phyloP scores from a whole-genome alignment of 805 yeast species.

The Lipomyces starkeyi region DNA sequence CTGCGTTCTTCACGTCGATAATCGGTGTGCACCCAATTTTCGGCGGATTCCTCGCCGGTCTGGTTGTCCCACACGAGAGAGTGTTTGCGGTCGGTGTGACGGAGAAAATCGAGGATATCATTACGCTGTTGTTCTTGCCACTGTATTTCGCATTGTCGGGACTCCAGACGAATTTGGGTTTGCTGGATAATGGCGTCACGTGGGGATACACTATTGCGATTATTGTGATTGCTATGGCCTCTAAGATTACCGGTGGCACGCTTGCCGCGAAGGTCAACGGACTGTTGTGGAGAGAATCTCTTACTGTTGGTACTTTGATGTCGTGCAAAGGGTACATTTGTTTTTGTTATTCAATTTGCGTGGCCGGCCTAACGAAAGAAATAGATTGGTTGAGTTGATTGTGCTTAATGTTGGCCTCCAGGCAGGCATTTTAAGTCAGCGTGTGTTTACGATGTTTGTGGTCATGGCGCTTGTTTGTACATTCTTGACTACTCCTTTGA shows the following conservation, averaged over 20 bases:
- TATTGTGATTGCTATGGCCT: slow-evolving; percentile 67
- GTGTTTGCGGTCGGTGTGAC: slow-evolving; percentile 72
- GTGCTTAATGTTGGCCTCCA: slow-evolving; percentile 57
- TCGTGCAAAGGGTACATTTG: slow-evolving; percentile 72
- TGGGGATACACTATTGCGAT: slow-evolving; percentile 81
- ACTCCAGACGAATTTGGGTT: slow-evolving; percentile 68
- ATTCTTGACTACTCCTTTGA: slow-evolving; percentile 78
- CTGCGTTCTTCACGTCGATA: slow-evolving; percentile 80
- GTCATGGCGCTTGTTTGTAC: slow-evolving; percentile 83
- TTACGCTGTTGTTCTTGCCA: slow-evolving; percentile 73
- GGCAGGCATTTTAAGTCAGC: slow-evolving; percentile 68
- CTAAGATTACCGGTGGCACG: slow-evolving; percentile 72
- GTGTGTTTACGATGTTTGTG: slow-evolving; percentile 78
- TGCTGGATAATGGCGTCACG: slow-evolving; percentile 66
- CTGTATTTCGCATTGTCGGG: slow-evolving; percentile 83
- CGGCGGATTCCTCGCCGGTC: slow-evolving; percentile 81
- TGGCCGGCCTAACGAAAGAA: neutral
- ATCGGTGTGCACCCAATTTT: slow-evolving; percentile 87
- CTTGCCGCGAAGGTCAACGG: slow-evolving; percentile 67
- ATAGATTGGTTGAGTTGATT: slow-evolving; percentile 30
- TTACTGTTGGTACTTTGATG: slow-evolving; percentile 80
- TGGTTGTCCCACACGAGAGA: slow-evolving; percentile 76
- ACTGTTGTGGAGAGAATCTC: slow-evolving; percentile 72
- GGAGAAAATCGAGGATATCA: slow-evolving; percentile 78
- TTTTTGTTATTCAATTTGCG: neutral